These are phyloP conservation scores for Xylaria sp. DNA, from an alignment of 2,329 filamentous ascomycete genomes.

Conservation along the genomic window DNA sequence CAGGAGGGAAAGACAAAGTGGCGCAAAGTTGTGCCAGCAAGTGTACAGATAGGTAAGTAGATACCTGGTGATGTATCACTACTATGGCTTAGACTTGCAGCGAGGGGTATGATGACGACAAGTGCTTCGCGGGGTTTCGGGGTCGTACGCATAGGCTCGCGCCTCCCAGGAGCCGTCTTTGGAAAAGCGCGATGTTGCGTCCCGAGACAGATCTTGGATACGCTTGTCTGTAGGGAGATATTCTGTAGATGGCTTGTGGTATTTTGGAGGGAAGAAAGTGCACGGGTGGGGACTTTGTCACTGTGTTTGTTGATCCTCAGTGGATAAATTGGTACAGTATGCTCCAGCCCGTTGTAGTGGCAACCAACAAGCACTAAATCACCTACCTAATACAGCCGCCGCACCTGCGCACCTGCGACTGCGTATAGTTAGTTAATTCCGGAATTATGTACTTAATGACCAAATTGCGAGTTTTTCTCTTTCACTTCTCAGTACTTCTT, in stretches of 20 bases:
- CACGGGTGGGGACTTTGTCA: neutral
- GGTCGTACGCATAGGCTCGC: neutral
- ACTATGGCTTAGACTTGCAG: neutral
- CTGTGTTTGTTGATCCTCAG: conserved; percentile 37
- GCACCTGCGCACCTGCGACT: too few relatives aligned
- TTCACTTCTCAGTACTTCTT: too few relatives aligned
- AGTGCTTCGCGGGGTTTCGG: neutral
- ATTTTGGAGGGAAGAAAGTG: conserved; percentile 3
- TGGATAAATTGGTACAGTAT: conserved; percentile 20
- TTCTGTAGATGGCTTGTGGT: neutral
- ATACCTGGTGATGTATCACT: neutral
- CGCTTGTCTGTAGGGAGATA: neutral
- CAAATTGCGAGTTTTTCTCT: too few relatives aligned
- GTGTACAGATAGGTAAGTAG: too few relatives aligned
- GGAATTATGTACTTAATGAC: too few relatives aligned
- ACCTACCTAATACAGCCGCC: neutral
- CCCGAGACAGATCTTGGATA: neutral
- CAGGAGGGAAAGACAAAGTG: conserved; percentile 15
- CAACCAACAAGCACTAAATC: conserved; percentile 28
- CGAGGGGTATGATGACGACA: neutral
- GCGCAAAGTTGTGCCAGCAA: conserved; percentile 9
- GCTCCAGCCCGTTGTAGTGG: conserved; percentile 35
- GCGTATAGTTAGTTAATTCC: too few relatives aligned
- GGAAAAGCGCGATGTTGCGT: conserved; percentile 4
- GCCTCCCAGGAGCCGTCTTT: conserved; percentile 5